Base-by-base conservation (phyloP, 495 filamentous ascomycete genomes). In the Penicillium ochrochloron region DNA sequence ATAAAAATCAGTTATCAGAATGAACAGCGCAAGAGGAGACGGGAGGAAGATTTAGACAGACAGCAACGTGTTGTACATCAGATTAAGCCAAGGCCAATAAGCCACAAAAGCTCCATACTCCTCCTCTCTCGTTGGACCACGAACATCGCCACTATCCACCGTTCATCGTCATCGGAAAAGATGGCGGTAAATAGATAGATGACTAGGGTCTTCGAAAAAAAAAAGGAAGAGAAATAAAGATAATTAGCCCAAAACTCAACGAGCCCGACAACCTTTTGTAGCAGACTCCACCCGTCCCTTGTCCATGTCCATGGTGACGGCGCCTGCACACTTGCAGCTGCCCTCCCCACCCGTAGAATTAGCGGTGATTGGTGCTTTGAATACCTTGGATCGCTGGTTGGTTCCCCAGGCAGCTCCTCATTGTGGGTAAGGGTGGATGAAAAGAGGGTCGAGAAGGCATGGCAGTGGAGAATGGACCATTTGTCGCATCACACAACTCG, bases 251-350 rank as follows among this genome's bases (percentile, higher is more conserved):
- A 41, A 27, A 23, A 50, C 31, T 25, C 44, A 63, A 44, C 15
- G 54, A 50, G 29, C 31, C 12, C 27, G 51, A 59, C 56, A 62
- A 50, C 54, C 59, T 27, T 37, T 29, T 9, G 23, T 12, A 37
- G 9, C 17, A 33, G 66, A 52, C 70, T 69, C 68, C 70, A 70
- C 68, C 57, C 15, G 68, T 71, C 66, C 68, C 70, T 63, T 73
- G 63, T 66, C 70, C 71, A 71, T 63, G 69, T 65, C 69, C 69
- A 64, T 56, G 71, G 71, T 66, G 64, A 73, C 64, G 71, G 68
- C 61, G 48, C 66, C 60, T 54, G 57, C 68, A 62, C 71, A 73
- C 71, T 73, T 69, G 68, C 68, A 71, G 70, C 57, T 66, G 56
- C 56, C 53, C 60, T n/a, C 31, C 33, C 19, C 19, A 48, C 44